Evolutionary conservation across 768 basidiomycete genomes (phyloP).

Genomic region (Boletus pseudo-olivaceus): DNA sequence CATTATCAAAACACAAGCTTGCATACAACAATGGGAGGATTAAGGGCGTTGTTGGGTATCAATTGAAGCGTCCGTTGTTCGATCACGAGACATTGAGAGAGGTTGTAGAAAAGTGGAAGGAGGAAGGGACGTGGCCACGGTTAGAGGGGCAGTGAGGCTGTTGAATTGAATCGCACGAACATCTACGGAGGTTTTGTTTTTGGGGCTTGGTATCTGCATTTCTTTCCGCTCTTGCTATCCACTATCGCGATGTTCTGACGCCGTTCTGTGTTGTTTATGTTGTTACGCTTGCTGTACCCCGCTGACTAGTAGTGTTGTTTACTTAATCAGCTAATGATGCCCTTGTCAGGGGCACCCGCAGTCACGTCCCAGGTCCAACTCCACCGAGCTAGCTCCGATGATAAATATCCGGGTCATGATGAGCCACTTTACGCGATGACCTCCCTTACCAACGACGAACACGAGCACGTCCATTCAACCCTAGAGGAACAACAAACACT

Average conservation of each 20-base stretch:
- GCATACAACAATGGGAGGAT: conserved; percentile 71
- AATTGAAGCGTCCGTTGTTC: conserved; percentile 60
- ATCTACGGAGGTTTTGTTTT: conserved; percentile 16
- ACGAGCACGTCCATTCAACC: background rate
- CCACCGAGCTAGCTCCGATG: background rate
- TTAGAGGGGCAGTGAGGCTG: conserved; percentile 15
- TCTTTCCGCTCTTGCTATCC: conserved; percentile 3
- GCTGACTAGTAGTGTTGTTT: conserved; percentile 24
- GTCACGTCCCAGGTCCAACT: background rate
- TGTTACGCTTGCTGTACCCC: conserved; percentile 24
- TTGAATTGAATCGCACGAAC: background rate
- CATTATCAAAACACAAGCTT: conserved; percentile 65
- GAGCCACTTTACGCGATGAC: conserved; percentile 1
- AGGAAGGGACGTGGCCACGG: conserved; percentile 47
- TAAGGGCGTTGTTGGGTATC: conserved; percentile 68
- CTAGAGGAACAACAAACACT: conserved; percentile 16
- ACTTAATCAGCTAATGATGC: conserved; percentile 16
- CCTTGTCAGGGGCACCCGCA: background rate
- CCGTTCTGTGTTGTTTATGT: conserved; percentile 1
- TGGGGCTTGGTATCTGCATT: conserved; percentile 18
- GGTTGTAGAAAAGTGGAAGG: conserved; percentile 77
- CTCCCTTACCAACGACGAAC: background rate
- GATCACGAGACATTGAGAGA: conserved; percentile 60
- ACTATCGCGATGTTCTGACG: conserved; percentile 14
- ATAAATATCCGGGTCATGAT: background rate